Base-by-base conservation (phyloP, 345 rosid species). In the Salix arbutifolia region DNA sequence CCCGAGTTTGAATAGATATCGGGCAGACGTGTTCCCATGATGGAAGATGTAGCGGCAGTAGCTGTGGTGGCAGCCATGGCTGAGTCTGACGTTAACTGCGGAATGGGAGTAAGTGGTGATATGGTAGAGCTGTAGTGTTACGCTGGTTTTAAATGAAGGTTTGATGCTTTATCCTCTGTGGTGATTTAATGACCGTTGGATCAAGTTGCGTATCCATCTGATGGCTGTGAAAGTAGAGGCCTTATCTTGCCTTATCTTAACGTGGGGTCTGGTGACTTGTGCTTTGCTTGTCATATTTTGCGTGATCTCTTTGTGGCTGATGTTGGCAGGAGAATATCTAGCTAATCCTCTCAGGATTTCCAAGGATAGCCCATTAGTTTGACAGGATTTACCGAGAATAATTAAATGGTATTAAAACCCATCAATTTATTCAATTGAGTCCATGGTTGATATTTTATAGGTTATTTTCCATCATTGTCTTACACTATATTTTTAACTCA, bases 161-260 rank as follows among this genome's bases (percentile, higher is more conserved):
- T 23, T 1, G 23, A 53, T 10, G 38, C 71, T 78, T 38, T 85
- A 86, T 86, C 93, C 71, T 70, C 2, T 79, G 33, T 18, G 78
- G 70, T 40, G 42, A 19, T 60, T 40, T 37, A 0, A 0, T 0
- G 38, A 70, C 80, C 93, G 89, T 89, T 75, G 84, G 94, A 91
- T 94, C 69, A 21, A 58, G 81, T 11, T 52, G 89, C 73, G 84
- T 85, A 92, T 92, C 94, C 91, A 92, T 88, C 97, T 86, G 86
- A 90, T 87, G 96, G 76, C 46, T 19, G 33, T 37, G 4, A 71
- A 73, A 8, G 77, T 3, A 70, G 66, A 58, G 53, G 75, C 81
- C 90, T 92, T 86, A 94, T 92, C 96, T 77, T 53, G 75, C 81
- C 82, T 89, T 88, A 89, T 91, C 95, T 82, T 80, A 8, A 73